Conservation (phyloP, 2,329 filamentous ascomycete genomes). For the Botryotinia calthae region DNA sequence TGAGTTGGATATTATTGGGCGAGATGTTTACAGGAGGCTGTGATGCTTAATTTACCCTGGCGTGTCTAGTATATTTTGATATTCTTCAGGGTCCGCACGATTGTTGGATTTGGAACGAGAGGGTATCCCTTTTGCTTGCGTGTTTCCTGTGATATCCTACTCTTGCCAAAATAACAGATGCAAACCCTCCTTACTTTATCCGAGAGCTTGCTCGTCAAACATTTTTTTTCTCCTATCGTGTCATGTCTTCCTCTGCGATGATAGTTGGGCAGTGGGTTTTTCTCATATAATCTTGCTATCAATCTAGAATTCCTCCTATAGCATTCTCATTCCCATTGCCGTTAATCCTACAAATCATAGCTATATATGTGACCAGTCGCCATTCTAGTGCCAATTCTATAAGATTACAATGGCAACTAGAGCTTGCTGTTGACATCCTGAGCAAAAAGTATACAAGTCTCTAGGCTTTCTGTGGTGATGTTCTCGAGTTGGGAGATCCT, state of each 20-base stretch:
- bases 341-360: neutral
- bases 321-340: neutral
- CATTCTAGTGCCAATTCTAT: neutral
- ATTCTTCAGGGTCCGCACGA: neutral
- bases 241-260: neutral
- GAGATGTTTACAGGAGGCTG: neutral
- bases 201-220: neutral
- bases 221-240: neutral
- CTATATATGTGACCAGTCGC: too few relatives aligned
- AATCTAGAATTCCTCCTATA: neutral
- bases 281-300: fast-evolving
- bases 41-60: too few relatives aligned
- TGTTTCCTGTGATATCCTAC: neutral
- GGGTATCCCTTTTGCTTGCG: neutral
- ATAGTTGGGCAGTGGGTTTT: neutral
- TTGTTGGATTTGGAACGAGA: neutral
- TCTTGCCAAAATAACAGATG: neutral
- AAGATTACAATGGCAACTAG: neutral
- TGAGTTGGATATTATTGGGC: neutral
- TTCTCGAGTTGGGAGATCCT: neutral
- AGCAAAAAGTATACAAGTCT: fast-evolving
- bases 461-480: neutral
- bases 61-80: too few relatives aligned
- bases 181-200: neutral
- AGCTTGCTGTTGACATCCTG: neutral